These are phyloP conservation scores for Luffa acutangula DNA, from an alignment of 306 rosid species.

Conservation along the genomic window DNA sequence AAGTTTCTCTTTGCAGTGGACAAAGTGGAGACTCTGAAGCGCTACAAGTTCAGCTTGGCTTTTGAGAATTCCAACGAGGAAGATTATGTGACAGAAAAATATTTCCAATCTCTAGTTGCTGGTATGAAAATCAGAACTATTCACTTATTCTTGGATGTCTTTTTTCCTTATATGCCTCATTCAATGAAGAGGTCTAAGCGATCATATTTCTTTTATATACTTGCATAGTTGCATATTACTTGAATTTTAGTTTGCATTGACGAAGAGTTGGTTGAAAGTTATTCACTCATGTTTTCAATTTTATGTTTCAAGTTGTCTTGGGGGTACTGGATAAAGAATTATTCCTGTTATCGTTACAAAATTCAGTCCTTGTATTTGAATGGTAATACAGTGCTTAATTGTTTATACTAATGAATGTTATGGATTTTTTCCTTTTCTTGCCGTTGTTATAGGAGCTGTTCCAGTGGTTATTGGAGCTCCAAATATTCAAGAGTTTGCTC, in stretches of 20 bases:
- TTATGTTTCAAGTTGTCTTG: neutral
- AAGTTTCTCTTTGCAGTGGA: constrained; percentile 44
- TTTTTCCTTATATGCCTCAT: neutral
- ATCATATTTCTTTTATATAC: neutral
- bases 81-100: constrained; percentile 98
- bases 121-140: constrained; percentile 38
- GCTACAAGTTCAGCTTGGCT: constrained; percentile 86
- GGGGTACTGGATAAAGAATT: neutral
- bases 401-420: neutral
- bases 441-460: constrained; percentile 41
- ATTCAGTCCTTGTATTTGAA: neutral
- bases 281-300: neutral
- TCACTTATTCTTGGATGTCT: constrained; percentile 3
- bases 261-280: neutral
- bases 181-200: neutral
- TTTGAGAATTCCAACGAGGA: constrained; percentile 98
- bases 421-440: neutral
- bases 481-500: constrained; percentile 82
- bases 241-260: neutral
- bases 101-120: constrained; percentile 94
- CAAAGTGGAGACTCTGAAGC: constrained; percentile 76
- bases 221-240: neutral
- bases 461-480: constrained; percentile 97
- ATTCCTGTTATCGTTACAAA: neutral
- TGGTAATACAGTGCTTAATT: neutral